phyloP scores from a whole-genome alignment of 2,329 filamentous ascomycete species.

The Periconia macrospinosa region DNA sequence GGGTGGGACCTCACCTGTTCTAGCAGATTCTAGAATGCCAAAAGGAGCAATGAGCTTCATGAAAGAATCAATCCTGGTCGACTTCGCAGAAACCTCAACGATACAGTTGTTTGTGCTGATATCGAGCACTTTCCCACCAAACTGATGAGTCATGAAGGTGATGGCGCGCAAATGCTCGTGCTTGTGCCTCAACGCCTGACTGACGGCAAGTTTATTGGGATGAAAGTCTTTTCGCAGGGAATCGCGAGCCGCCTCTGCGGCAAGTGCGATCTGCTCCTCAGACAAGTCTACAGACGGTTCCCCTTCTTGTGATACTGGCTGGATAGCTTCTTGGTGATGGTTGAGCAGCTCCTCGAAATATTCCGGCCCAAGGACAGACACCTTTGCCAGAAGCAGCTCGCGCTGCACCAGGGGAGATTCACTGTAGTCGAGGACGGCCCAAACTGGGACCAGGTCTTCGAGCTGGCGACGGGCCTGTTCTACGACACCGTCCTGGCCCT shows the following conservation, averaged over 20 bases:
- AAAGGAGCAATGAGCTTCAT: constrained; percentile 94
- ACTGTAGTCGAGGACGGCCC: constrained; percentile 97
- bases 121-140: constrained; percentile 94
- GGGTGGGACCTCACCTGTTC: constrained; percentile 63
- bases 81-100: constrained; percentile 94
- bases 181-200: constrained; percentile 91
- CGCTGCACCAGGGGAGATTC: constrained; percentile 90
- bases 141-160: constrained; percentile 95
- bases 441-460: constrained; percentile 95
- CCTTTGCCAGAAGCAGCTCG: constrained; percentile 91
- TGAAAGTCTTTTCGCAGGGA: constrained; percentile 72
- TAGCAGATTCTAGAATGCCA: constrained; percentile 92
- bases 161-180: constrained; percentile 96
- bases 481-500: constrained; percentile 93
- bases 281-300: constrained; percentile 28
- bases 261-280: constrained; percentile 34
- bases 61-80: constrained; percentile 91
- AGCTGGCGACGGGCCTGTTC: constrained; percentile 95
- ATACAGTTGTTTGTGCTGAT: constrained; percentile 99
- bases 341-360: constrained; percentile 97
- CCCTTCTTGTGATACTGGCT: constrained; percentile 32
- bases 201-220: constrained; percentile 80
- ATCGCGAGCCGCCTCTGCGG: constrained; percentile 42
- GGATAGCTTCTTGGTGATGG: constrained; percentile 82
- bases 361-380: constrained; percentile 94